phyloP scores from a whole-genome alignment of 768 basidiomycete species.

The Suillus occidentalis region DNA sequence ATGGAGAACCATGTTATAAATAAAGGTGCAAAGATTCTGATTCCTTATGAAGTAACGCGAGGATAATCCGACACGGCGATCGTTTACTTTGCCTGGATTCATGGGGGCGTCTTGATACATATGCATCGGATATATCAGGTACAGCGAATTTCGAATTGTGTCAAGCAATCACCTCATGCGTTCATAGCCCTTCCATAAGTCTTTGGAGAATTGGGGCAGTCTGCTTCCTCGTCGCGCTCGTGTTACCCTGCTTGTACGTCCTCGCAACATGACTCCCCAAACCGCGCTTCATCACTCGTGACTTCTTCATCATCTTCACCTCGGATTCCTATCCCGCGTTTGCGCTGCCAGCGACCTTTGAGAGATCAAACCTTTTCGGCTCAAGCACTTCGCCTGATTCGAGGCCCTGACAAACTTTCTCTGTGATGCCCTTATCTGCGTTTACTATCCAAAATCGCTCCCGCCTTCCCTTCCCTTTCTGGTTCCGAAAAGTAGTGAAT shows the following conservation, averaged over 20 bases:
- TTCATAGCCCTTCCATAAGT: slow-evolving; percentile 47
- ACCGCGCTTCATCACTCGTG: slow-evolving; percentile 22
- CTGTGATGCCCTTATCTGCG: slow-evolving; percentile 29
- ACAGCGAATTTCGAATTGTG: neutral
- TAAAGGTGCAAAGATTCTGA: neutral
- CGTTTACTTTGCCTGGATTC: neutral
- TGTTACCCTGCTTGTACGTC: slow-evolving; percentile 68
- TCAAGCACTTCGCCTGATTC: slow-evolving; percentile 54
- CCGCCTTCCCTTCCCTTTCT: slow-evolving; percentile 58
- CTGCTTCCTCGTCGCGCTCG: slow-evolving; percentile 60
- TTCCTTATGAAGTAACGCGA: neutral
- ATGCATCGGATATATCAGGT: neutral
- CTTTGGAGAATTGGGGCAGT: slow-evolving; percentile 65
- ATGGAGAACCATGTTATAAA: neutral
- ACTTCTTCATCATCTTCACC: slow-evolving; percentile 12
- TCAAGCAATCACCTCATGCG: neutral
- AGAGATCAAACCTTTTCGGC: slow-evolving; percentile 42
- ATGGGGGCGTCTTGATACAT: neutral
- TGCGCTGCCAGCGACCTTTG: slow-evolving; percentile 9
- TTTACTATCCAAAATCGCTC: slow-evolving; percentile 70
- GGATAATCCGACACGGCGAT: neutral
- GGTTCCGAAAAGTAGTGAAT: slow-evolving; percentile 66
- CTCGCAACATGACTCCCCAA: slow-evolving; percentile 32
- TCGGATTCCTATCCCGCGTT: slow-evolving; percentile 13
- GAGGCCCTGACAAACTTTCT: slow-evolving; percentile 56